phyloP scores from a whole-genome alignment of 768 basidiomycete species.

The Tubosaeta sp. region DNA sequence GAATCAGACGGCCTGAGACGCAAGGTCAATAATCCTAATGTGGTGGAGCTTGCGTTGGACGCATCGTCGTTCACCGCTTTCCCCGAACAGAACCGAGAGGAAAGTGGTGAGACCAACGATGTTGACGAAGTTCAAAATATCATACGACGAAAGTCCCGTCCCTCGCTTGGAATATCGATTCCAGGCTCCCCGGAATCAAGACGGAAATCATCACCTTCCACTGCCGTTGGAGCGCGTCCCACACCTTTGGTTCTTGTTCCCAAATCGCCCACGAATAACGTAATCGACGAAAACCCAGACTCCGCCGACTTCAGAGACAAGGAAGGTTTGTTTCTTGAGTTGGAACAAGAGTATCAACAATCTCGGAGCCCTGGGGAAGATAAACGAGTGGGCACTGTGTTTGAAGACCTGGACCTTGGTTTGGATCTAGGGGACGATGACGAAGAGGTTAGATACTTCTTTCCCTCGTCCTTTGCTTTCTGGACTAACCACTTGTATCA shows the following conservation, averaged over 20 bases:
- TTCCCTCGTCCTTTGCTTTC: conserved; percentile 1
- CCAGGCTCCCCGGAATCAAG: conserved; percentile 38
- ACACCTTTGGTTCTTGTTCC: conserved; percentile 54
- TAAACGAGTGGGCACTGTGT: conserved; percentile 43
- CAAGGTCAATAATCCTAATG: conserved; percentile 35
- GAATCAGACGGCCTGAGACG: conserved; percentile 27
- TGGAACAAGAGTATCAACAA: conserved; percentile 27
- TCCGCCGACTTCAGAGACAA: conserved; percentile 7
- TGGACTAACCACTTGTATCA: conserved; percentile 12
- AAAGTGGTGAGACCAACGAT: conserved; percentile 32
- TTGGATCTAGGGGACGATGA: conserved; percentile 40
- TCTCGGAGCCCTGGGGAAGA: conserved; percentile 37
- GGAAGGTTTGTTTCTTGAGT: conserved; percentile 21
- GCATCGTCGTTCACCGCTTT: conserved; percentile 34
- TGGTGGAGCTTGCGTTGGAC: conserved; percentile 51
- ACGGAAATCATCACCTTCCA: conserved; percentile 35
- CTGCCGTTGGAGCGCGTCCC: conserved; percentile 39
- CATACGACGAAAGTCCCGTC: conserved; percentile 38
- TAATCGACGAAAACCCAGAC: conserved; percentile 25
- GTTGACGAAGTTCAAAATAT: conserved; percentile 34
- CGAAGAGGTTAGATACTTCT: conserved; percentile 34
- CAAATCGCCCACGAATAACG: conserved; percentile 28
- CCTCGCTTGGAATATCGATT: conserved; percentile 32
- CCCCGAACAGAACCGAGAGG: conserved; percentile 22
- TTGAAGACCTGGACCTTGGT: conserved; percentile 44